Conservation (phyloP, 176 grass and related monocot species). For the Lolium perenne region DNA sequence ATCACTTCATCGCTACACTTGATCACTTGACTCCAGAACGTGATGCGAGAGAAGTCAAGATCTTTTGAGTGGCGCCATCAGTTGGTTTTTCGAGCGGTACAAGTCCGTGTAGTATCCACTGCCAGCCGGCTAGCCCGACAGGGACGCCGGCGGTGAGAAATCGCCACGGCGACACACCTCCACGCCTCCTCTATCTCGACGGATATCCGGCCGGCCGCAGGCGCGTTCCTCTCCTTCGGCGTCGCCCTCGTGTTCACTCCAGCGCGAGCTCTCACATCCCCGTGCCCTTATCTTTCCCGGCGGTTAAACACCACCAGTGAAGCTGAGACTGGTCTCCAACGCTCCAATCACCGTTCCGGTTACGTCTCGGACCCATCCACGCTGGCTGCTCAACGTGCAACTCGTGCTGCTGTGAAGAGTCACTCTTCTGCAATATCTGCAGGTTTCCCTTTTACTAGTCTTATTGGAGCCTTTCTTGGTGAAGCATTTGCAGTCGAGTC, state of each 20-base stretch:
- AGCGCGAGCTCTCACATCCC: slow-evolving; percentile 7
- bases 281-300: background rate
- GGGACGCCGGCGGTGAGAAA: slow-evolving; percentile 43
- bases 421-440: background rate
- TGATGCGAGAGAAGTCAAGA: background rate
- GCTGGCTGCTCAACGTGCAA: background rate
- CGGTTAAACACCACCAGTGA: slow-evolving; percentile 32
- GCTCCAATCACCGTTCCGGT: background rate
- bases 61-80: background rate
- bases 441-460: too few species aligned
- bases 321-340: background rate
- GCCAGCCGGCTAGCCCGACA: background rate
- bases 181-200: slow-evolving; percentile 32
- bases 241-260: background rate
- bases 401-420: background rate
- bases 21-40: background rate
- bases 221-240: background rate
- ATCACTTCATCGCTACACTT: too few species aligned
- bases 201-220: background rate
- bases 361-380: slow-evolving; percentile 18
- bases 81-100: background rate
- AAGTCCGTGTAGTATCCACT: background rate
- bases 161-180: slow-evolving; percentile 9
- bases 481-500: background rate
- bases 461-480: background rate